phyloP scores from a whole-genome alignment of 2,329 filamentous ascomycete species.

The Xylariaceae sp. region DNA sequence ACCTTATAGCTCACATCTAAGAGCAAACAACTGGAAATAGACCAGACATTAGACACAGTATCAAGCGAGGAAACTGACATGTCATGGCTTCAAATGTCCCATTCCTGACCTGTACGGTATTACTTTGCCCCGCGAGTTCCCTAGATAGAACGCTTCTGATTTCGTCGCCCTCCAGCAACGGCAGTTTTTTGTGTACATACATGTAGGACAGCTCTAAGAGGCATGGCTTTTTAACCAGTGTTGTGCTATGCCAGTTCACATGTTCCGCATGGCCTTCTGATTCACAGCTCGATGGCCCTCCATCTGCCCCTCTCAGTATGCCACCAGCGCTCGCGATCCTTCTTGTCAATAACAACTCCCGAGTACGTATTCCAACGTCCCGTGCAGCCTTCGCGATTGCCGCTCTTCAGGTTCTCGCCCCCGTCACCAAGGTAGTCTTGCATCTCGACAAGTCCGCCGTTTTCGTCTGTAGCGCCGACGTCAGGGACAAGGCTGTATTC shows the following conservation, averaged over 20 bases:
- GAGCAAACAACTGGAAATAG: too few relatives aligned
- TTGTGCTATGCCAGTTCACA: neutral
- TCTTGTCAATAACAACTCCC: conserved; percentile 33
- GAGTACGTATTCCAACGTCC: conserved; percentile 43
- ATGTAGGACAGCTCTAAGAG: too few relatives aligned
- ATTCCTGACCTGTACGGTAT: too few relatives aligned
- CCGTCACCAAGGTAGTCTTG: conserved; percentile 45
- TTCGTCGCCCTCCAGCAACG: too few relatives aligned
- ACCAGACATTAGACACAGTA: too few relatives aligned
- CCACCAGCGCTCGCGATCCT: conserved; percentile 48
- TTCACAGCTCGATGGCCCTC: conserved; percentile 24
- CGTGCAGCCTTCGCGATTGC: conserved; percentile 37
- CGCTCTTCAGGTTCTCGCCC: conserved; percentile 40
- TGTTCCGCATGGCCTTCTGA: neutral
- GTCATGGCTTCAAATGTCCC: too few relatives aligned
- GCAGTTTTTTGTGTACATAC: too few relatives aligned
- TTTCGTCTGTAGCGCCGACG: conserved; percentile 50
- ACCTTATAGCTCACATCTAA: too few relatives aligned
- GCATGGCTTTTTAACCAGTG: too few relatives aligned
- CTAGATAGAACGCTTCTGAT: too few relatives aligned
- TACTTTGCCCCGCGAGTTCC: too few relatives aligned
- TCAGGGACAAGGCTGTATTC: conserved; percentile 59
- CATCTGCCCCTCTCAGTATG: conserved; percentile 48
- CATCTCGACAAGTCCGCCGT: conserved; percentile 52
- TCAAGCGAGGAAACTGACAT: too few relatives aligned